Evolutionary conservation across 805 yeast genomes (phyloP).

Genomic region (Wickerhamiella occidentalis): DNA sequence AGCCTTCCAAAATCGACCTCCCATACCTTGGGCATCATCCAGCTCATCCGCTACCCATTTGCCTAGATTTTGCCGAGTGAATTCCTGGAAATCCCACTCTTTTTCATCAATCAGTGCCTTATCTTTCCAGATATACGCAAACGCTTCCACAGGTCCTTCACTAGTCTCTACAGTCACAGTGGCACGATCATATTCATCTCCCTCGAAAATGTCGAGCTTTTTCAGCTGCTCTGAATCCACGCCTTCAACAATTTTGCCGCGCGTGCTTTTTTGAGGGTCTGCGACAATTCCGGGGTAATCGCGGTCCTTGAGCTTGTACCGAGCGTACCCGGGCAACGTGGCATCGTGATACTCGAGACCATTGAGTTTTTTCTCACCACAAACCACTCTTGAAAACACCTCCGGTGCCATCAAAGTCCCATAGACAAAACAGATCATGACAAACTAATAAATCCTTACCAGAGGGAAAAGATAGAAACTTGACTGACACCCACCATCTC

Average conservation of each 20-base stretch:
- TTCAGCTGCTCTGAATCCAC: slow-evolving; percentile 13
- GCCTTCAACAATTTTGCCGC: slow-evolving; percentile 17
- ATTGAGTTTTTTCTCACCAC: slow-evolving; percentile 4
- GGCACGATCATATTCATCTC: slow-evolving; percentile 19
- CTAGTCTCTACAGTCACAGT: slow-evolving; percentile 10
- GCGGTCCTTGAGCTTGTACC: slow-evolving; percentile 14
- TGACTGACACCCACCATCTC: too few species aligned
- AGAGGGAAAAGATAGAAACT: too few species aligned
- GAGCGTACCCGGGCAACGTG: slow-evolving; percentile 6
- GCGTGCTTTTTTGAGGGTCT: slow-evolving; percentile 3
- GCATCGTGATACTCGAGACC: background rate
- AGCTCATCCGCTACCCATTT: slow-evolving; percentile 12
- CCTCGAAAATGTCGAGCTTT: slow-evolving; percentile 21
- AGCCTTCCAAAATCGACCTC: slow-evolving; percentile 11
- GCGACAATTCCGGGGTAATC: slow-evolving; percentile 19
- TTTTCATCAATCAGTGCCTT: background rate
- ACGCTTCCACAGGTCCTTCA: slow-evolving; percentile 1
- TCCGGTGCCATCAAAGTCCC: slow-evolving; percentile 22
- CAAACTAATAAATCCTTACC: background rate
- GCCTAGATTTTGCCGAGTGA: background rate
- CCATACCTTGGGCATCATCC: slow-evolving; percentile 7
- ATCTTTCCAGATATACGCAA: slow-evolving; percentile 12
- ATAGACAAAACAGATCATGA: slow-evolving; percentile 15
- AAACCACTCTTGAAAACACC: slow-evolving; percentile 21
- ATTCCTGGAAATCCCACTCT: slow-evolving; percentile 10